phyloP scores from a whole-genome alignment of 2,329 filamentous ascomycete species.

The Juglanconis oblonga region DNA sequence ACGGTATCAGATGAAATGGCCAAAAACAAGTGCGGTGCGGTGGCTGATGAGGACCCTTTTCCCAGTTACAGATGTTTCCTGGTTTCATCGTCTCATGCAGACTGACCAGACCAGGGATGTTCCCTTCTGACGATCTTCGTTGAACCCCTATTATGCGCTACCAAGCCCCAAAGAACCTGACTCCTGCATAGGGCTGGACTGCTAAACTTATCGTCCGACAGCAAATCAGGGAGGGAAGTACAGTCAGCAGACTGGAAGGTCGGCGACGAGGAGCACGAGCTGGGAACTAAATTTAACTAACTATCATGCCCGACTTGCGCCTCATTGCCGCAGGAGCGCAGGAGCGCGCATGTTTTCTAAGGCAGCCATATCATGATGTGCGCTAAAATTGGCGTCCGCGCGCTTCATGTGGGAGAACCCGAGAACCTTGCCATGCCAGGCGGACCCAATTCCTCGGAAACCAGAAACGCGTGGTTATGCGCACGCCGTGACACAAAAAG shows the following conservation, averaged over 20 bases:
- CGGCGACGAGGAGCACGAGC: no score
- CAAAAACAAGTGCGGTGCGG: background rate
- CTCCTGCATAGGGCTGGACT: background rate
- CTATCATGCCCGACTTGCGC: no score
- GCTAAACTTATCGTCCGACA: background rate
- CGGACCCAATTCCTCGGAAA: background rate
- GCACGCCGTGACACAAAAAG: background rate
- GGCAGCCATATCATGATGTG: no score
- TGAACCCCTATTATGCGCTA: slow-evolving; percentile 4
- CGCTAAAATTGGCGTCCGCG: no score
- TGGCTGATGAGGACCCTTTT: slow-evolving; percentile 7
- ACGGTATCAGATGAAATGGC: slow-evolving; percentile 2
- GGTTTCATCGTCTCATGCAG: slow-evolving; percentile 9
- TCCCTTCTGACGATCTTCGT: background rate
- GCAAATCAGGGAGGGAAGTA: background rate
- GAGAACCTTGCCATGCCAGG: no score
- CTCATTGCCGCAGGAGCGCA: no score
- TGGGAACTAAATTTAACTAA: no score
- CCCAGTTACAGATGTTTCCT: slow-evolving; percentile 4
- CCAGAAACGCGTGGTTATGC: background rate
- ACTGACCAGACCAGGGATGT: slow-evolving; percentile 5
- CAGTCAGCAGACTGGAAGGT: no score
- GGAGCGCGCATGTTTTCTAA: no score
- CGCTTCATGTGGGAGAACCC: no score
- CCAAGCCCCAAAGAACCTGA: background rate